Conservation (phyloP, 2,329 filamentous ascomycete genomes). For the Epichloe coenophiala region DNA sequence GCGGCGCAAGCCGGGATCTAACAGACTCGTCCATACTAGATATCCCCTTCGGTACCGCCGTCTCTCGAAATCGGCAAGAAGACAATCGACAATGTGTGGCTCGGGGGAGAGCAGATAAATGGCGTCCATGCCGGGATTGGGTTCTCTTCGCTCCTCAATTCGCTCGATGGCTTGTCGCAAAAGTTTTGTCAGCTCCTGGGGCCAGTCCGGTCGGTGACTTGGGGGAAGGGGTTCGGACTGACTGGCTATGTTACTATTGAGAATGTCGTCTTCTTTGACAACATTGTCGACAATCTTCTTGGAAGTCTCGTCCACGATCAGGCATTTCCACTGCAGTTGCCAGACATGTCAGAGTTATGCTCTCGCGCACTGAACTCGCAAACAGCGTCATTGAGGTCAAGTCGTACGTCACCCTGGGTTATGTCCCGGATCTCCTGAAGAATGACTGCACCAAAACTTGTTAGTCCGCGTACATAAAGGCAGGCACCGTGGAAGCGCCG, state of each 20-base stretch:
- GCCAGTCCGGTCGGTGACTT: slow-evolving; percentile 3
- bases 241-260: slow-evolving; percentile 95
- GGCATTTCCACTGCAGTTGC: slow-evolving; percentile 73
- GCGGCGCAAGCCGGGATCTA: slow-evolving; percentile 56
- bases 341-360: not conserved
- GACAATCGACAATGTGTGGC: slow-evolving; percentile 80
- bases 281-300: slow-evolving; percentile 82
- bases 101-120: slow-evolving; percentile 83
- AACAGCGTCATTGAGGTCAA: not conserved
- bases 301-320: slow-evolving; percentile 76
- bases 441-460: slow-evolving; percentile 16
- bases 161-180: slow-evolving; percentile 66
- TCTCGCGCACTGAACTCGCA: not conserved
- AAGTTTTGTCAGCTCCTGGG: slow-evolving; percentile 8
- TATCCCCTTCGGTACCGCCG: slow-evolving; percentile 67
- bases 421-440: slow-evolving; percentile 52
- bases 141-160: slow-evolving; percentile 74
- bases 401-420: slow-evolving; percentile 64
- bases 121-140: slow-evolving; percentile 84
- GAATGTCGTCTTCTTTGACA: slow-evolving; percentile 88
- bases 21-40: slow-evolving; percentile 72
- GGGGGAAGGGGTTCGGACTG: slow-evolving; percentile 21
- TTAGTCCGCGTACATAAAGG: not conserved
- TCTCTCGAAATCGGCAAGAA: slow-evolving; percentile 83
- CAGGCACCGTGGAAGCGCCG: not conserved